Conservation (phyloP, 345 rosid genomes). For the Eucalyptus marginata region DNA sequence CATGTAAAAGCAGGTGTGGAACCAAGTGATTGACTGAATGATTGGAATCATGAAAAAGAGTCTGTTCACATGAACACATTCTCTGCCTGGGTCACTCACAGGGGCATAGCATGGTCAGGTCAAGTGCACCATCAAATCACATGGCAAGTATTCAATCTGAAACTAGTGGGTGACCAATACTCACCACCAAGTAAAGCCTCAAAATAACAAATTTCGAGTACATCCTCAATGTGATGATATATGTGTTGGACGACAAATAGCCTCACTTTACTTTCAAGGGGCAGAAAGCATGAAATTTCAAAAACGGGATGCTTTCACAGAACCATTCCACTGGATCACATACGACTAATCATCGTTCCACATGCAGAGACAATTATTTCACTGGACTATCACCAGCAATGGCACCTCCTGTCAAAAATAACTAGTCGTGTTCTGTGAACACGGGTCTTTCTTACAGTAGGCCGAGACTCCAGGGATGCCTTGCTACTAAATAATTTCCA, state of each 20-base stretch:
- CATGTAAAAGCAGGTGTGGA: neutral
- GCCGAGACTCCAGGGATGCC: neutral
- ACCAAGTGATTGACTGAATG: neutral
- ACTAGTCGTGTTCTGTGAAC: neutral
- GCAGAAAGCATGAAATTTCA: neutral
- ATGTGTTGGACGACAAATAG: neutral
- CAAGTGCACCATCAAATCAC: neutral
- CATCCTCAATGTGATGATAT: neutral
- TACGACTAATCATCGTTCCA: neutral
- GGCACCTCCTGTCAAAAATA: neutral
- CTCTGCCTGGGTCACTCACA: neutral
- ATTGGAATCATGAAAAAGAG: neutral
- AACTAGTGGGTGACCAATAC: neutral
- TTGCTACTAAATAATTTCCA: neutral
- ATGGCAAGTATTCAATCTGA: neutral
- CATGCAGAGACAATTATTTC: neutral
- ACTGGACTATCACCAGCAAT: neutral
- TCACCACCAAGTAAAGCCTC: neutral
- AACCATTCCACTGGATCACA: neutral
- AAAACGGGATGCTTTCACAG: neutral
- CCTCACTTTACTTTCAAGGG: neutral
- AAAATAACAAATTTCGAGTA: neutral
- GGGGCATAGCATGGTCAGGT: neutral
- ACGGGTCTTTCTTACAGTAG: neutral
- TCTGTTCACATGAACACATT: neutral